Evolutionary conservation across 148 eudicot species (phyloP), one percentile per base, ranked within the genome.

Genomic region (Chenopodium quinoa): DNA sequence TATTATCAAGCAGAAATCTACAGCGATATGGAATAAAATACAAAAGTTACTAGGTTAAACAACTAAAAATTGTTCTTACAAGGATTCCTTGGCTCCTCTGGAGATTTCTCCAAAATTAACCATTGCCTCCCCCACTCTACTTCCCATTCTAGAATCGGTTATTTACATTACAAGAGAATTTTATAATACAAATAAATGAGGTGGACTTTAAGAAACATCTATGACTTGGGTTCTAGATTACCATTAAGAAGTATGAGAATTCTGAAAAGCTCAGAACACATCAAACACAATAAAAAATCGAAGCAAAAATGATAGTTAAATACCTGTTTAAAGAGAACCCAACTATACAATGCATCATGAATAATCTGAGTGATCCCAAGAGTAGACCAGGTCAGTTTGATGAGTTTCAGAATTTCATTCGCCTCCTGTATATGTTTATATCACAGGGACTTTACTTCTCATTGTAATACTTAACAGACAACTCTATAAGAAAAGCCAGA

Each of bases 241-340:
- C 76, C 54, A 70, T 60, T 19, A 29, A 22, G 29, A 72, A 13
- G 11, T 29, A 27, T 23, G 23, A 72, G 19, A 34, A 34, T 34
- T 34, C 44, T 40, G 44, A 40, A 62, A 54, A 73, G 23, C 69
- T 73, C 52, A 65, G 14, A 54, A 16, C 25, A 76, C 22, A 79
- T 9, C 22, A 32, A 73, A 46, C 16, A 3, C 62, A 60, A 73
- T 68, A 13, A 63, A 82, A 65, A 63, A 25, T 34, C 27, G 48
- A 23, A 47, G 70, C 47, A 37, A 73, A 12, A 71, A 77, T 29
- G 34, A 56, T 16, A 48, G 48, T 23, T 25, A 12, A 65, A 69
- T 88, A 95, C 98, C 98, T 95, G 98, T 77, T 90, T 89, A 82
- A 95, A 95, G 73, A 93, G 92, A 83, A 93, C 97, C 98, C 98